These are phyloP conservation scores for Coniferiporia sulphurascens DNA, from an alignment of 1,284 basidiomycete genomes.

Conservation along the genomic window DNA sequence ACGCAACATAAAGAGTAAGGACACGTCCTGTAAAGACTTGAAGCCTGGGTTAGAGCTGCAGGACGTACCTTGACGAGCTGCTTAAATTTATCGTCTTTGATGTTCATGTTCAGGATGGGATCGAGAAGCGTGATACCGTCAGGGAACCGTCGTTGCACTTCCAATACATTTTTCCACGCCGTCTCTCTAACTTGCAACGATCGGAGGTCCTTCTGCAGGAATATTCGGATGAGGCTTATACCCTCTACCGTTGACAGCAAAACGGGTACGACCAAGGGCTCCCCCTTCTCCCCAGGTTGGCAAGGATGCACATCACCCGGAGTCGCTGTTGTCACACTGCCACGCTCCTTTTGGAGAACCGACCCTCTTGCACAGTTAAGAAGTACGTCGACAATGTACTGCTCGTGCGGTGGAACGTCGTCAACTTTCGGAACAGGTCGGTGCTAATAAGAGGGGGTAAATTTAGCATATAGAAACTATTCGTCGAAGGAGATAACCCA, in stretches of 20 bases:
- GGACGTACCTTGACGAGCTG: conserved; percentile 70
- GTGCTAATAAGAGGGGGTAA: conserved; percentile 34
- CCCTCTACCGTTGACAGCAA: conserved; percentile 83
- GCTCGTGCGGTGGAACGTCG: conserved; percentile 76
- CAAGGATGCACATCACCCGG: conserved; percentile 77
- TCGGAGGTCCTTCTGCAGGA: conserved; percentile 88
- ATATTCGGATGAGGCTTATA: conserved; percentile 84
- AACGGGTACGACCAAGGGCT: conserved; percentile 86
- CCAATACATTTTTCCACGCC: conserved; percentile 84
- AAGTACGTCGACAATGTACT: conserved; percentile 93
- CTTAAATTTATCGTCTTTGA: conserved; percentile 91
- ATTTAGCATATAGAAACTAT: neutral
- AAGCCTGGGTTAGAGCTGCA: conserved; percentile 6
- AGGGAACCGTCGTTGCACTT: conserved; percentile 88
- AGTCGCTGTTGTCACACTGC: conserved; percentile 42
- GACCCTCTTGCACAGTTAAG: conserved; percentile 75
- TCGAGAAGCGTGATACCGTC: conserved; percentile 86
- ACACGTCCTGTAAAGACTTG: neutral
- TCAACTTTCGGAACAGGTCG: conserved; percentile 55
- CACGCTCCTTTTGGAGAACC: conserved; percentile 55
- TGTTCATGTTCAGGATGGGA: conserved; percentile 94
- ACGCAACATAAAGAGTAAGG: neutral
- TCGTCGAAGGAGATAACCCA: conserved; percentile 25
- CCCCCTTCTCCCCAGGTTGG: conserved; percentile 63
- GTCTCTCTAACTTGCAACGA: conserved; percentile 73